These are phyloP conservation scores for Verticillium albo-atrum DNA, from an alignment of 2,329 filamentous ascomycete genomes.

Conservation along the genomic window DNA sequence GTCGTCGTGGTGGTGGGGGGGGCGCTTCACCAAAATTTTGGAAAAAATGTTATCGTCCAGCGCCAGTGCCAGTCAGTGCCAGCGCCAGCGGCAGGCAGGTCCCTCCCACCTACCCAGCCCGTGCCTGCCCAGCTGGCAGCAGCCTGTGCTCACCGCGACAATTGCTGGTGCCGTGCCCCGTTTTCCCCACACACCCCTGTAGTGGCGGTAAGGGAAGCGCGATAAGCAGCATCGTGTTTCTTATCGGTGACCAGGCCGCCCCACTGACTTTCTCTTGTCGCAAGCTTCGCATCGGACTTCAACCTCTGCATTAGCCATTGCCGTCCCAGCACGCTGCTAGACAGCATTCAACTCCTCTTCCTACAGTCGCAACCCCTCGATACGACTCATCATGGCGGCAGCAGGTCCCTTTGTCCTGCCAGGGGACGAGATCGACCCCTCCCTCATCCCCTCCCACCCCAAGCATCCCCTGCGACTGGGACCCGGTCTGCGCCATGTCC, in stretches of 20 bases:
- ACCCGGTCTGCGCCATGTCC: conserved; percentile 77
- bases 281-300: neutral
- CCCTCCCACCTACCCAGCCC: too few species aligned
- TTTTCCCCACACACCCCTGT: neutral
- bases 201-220: neutral
- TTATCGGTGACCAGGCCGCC: neutral
- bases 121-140: neutral
- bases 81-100: too few species aligned
- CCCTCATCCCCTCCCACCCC: conserved; percentile 61
- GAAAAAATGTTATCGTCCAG: conserved; percentile 4
- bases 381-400: neutral
- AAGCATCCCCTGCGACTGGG: conserved; percentile 75
- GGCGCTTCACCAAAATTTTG: conserved; percentile 7
- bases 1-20: conserved; percentile 8
- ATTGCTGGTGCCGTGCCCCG: too few species aligned
- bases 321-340: neutral
- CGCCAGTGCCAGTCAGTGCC: neutral
- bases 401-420: conserved; percentile 68
- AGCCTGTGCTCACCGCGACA: neutral
- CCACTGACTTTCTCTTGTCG: neutral
- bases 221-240: neutral
- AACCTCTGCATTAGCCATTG: neutral
- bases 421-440: conserved; percentile 67
- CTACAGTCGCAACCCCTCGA: neutral
- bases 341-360: neutral